Conservation (phyloP, 176 grass and related monocot genomes). For the Oryza glumipatula region DNA sequence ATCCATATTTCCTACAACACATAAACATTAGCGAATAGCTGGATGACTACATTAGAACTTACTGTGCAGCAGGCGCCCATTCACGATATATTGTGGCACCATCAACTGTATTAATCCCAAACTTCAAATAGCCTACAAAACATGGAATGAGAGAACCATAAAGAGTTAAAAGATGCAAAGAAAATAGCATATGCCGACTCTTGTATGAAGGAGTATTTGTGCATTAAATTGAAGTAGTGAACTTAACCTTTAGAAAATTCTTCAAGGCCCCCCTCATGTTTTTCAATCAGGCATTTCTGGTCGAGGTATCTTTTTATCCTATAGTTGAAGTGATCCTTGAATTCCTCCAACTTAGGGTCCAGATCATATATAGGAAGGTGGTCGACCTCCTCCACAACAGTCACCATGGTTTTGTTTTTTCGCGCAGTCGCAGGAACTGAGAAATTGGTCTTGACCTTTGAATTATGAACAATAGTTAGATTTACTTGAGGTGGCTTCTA, state of each 20-base stretch:
- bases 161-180: slow-evolving; percentile 7
- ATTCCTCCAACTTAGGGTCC: slow-evolving; percentile 59
- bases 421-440: slow-evolving; percentile 40
- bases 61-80: slow-evolving; percentile 96
- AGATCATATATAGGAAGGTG: slow-evolving; percentile 66
- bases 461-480: not conserved
- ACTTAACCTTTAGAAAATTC: slow-evolving; percentile 77
- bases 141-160: slow-evolving; percentile 8
- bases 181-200: not conserved
- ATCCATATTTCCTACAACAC: not conserved
- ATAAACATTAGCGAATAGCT: not conserved
- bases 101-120: slow-evolving; percentile 76
- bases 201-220: not conserved
- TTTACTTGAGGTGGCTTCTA: not conserved
- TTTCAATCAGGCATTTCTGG: slow-evolving; percentile 66
- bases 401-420: slow-evolving; percentile 50
- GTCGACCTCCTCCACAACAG: slow-evolving; percentile 24
- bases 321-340: slow-evolving; percentile 82
- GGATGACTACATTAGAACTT: slow-evolving; percentile 44
- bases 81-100: slow-evolving; percentile 76
- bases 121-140: slow-evolving; percentile 85
- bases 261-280: slow-evolving; percentile 73
- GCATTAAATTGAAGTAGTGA: not conserved
- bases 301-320: slow-evolving; percentile 67
- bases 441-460: slow-evolving; percentile 65